Conservation (phyloP, 169 alveolate genomes). For the Cryptosporidium ubiquitum region DNA sequence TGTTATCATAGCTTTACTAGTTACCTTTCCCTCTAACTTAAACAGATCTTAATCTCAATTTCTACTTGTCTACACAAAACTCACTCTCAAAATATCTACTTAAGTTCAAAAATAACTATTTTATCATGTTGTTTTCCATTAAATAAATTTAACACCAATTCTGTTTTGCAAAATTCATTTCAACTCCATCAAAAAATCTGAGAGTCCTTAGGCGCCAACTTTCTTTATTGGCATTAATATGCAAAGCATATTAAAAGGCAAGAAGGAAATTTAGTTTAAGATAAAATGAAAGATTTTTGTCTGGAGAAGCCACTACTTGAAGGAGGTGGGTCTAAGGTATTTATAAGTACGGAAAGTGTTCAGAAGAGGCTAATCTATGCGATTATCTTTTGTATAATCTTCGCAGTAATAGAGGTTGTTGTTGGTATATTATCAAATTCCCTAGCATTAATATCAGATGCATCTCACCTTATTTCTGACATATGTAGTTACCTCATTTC, state of each 20-base stretch:
- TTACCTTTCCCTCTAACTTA: not conserved
- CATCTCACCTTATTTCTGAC: constrained; percentile 96
- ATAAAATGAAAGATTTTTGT: constrained; percentile 5
- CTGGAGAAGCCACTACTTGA: constrained; percentile 41
- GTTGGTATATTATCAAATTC: constrained; percentile 90
- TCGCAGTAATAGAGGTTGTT: constrained; percentile 85
- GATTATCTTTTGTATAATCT: constrained; percentile 78
- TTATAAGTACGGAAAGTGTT: constrained; percentile 12
- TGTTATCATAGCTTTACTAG: too few species aligned
- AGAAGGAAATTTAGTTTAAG: not conserved
- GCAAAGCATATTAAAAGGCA: not conserved
- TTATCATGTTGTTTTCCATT: too few species aligned
- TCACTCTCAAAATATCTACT: not conserved
- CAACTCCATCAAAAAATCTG: not conserved
- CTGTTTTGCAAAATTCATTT: too few species aligned
- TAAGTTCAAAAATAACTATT: too few species aligned
- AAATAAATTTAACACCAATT: too few species aligned
- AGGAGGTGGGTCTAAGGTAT: not conserved
- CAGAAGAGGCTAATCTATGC: constrained; percentile 72
- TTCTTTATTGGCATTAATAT: not conserved
- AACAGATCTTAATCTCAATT: too few species aligned
- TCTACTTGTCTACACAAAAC: too few species aligned
- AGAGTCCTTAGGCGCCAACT: not conserved
- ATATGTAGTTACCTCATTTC: constrained; percentile 92
- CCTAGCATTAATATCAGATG: constrained; percentile 92